A percentile compares a stretch with the other conserved stretches of the same genome.
These are phyloP conservation scores for Trichosporon coremiiforme DNA, from an alignment of 1,284 basidiomycete species.

Conservation along the genomic window DNA sequence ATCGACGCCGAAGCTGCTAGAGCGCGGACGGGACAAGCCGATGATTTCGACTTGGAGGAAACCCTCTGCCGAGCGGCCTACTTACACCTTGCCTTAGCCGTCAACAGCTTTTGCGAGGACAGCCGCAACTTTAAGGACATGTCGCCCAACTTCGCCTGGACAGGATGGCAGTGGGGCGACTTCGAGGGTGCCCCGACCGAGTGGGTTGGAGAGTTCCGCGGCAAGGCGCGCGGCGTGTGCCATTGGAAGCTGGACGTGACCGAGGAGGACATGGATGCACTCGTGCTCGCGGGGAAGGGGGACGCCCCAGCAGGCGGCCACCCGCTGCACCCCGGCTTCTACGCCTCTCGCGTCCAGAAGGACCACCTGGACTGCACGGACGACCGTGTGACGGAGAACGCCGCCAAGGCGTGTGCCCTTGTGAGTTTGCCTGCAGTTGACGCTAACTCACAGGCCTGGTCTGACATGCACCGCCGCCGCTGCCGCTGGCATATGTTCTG, in stretches of 20 bases:
- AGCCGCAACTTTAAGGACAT: slow-evolving; percentile 3
- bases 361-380: background rate
- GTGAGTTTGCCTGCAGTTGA: background rate
- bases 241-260: slow-evolving; percentile 8
- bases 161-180: background rate
- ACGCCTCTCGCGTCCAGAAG: background rate
- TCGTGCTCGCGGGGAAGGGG: background rate
- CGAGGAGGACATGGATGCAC: background rate
- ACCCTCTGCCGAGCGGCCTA: background rate
- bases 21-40: too few relatives aligned
- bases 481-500: slow-evolving; percentile 24
- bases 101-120: background rate
- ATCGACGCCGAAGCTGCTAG: background rate
- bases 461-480: slow-evolving; percentile 24
- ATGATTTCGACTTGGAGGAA: background rate
- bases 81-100: background rate
- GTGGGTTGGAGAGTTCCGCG: background rate
- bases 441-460: slow-evolving; percentile 21
- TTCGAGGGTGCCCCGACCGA: background rate
- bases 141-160: background rate
- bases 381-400: background rate
- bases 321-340: slow-evolving; percentile 20
- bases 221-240: background rate
- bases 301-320: background rate
- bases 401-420: slow-evolving; percentile 19